A percentile compares a stretch with the other conserved stretches of the same genome.
Conservation (phyloP, 2,329 filamentous ascomycete genomes). For the Emergomyces pasteurianus region DNA sequence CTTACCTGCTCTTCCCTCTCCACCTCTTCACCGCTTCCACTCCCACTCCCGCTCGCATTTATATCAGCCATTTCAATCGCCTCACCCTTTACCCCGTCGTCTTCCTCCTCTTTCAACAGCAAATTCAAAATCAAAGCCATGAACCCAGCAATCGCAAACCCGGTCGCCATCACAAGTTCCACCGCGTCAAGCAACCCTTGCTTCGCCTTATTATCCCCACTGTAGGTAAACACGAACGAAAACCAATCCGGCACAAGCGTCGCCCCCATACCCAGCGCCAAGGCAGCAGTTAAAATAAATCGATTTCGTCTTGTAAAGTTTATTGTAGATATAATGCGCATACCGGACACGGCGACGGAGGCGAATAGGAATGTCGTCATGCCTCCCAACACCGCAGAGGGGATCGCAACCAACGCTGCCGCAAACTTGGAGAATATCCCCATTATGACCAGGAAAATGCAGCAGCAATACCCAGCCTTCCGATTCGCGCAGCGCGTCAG, state of each 20-base stretch:
- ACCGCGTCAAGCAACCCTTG: conserved; percentile 44
- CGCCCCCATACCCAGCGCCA: conserved; percentile 48
- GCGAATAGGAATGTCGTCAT: conserved; percentile 55
- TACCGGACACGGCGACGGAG: conserved; percentile 53
- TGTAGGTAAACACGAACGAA: conserved; percentile 35
- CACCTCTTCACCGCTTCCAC: neutral
- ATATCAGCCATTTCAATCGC: neutral
- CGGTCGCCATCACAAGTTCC: conserved; percentile 56
- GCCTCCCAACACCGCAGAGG: conserved; percentile 35
- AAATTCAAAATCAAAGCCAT: conserved; percentile 64
- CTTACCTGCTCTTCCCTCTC: neutral
- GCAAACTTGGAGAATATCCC: conserved; percentile 61
- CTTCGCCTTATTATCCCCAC: conserved; percentile 53
- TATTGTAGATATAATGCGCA: conserved; percentile 52
- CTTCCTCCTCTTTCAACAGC: conserved; percentile 60
- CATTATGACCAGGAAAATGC: conserved; percentile 56
- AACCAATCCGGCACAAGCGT: conserved; percentile 39
- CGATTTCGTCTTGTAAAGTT: conserved; percentile 54
- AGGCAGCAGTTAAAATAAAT: conserved; percentile 52
- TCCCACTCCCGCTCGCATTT: neutral
- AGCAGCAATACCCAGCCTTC: conserved; percentile 54
- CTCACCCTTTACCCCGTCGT: conserved; percentile 36
- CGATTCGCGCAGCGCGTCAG: conserved; percentile 57
- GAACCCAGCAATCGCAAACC: conserved; percentile 54
- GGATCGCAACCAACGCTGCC: conserved; percentile 55